Evolutionary conservation across 2,329 filamentous ascomycete species (phyloP).

Genomic region (Zasmidium angulare): DNA sequence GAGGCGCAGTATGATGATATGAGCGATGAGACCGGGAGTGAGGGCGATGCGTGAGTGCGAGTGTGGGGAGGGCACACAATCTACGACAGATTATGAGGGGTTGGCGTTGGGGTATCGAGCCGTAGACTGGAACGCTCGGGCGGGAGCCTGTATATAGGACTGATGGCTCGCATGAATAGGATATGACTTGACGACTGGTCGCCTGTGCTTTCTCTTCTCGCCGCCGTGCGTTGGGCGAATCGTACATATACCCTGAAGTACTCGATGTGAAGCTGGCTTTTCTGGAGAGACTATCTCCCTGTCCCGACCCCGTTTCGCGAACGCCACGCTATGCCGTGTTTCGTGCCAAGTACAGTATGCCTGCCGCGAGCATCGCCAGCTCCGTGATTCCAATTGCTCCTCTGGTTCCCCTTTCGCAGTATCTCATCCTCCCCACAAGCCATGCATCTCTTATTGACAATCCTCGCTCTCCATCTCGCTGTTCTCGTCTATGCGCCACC

Average conservation of each 20-base stretch:
- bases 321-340: slow-evolving; percentile 12
- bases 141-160: not conserved
- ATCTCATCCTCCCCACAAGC: not conserved
- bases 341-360: slow-evolving; percentile 8
- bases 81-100: slow-evolving; percentile 8
- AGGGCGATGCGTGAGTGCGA: slow-evolving; percentile 7
- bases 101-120: not conserved
- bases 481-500: slow-evolving; percentile 56
- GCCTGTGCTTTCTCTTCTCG: not conserved
- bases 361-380: not conserved
- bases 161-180: not conserved
- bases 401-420: not conserved
- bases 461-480: not conserved
- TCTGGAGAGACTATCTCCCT: not conserved
- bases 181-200: not conserved
- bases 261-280: not conserved
- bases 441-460: not conserved
- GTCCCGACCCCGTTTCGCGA: not conserved
- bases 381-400: not conserved
- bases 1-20: slow-evolving; percentile 13
- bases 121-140: not conserved
- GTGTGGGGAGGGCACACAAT: not conserved
- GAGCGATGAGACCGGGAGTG: slow-evolving; percentile 10
- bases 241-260: not conserved
- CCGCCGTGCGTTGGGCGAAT: not conserved